phyloP scores from a whole-genome alignment of 2,329 filamentous ascomycete species.

The Aureobasidium sp. region DNA sequence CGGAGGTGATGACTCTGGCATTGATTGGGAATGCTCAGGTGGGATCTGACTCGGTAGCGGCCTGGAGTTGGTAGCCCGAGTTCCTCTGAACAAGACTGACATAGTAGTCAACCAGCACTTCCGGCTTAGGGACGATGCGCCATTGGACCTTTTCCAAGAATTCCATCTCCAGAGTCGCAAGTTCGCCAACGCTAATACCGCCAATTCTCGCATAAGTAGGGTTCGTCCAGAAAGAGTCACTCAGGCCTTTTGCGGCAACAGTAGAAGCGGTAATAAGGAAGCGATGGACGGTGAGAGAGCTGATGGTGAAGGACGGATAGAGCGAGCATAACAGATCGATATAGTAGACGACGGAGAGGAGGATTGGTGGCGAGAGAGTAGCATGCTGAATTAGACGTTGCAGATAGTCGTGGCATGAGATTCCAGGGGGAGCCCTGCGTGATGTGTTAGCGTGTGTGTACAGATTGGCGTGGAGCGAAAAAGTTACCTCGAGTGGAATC shows the following conservation, averaged over 20 bases:
- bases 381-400: conserved; percentile 89
- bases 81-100: conserved; percentile 67
- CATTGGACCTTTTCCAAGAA: conserved; percentile 89
- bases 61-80: conserved; percentile 49
- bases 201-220: conserved; percentile 91
- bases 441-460: neutral
- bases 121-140: conserved; percentile 93
- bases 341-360: conserved; percentile 99
- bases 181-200: conserved; percentile 79
- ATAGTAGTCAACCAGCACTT: conserved; percentile 90
- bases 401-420: conserved; percentile 89
- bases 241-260: conserved; percentile 90
- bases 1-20: neutral
- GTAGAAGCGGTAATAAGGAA: conserved; percentile 95
- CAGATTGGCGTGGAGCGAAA: neutral
- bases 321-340: conserved; percentile 89
- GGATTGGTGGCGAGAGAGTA: conserved; percentile 80
- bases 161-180: conserved; percentile 86
- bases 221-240: conserved; percentile 97
- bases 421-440: conserved; percentile 67
- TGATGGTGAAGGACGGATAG: conserved; percentile 93
- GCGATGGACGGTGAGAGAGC: conserved; percentile 90
- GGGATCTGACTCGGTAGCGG: neutral
- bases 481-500: conserved; percentile 85
- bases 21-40: neutral